Evolutionary conservation across 129 eudicot species (phyloP), one percentile per base, ranked within the genome.

Genomic region (Scalesia atractyloides): DNA sequence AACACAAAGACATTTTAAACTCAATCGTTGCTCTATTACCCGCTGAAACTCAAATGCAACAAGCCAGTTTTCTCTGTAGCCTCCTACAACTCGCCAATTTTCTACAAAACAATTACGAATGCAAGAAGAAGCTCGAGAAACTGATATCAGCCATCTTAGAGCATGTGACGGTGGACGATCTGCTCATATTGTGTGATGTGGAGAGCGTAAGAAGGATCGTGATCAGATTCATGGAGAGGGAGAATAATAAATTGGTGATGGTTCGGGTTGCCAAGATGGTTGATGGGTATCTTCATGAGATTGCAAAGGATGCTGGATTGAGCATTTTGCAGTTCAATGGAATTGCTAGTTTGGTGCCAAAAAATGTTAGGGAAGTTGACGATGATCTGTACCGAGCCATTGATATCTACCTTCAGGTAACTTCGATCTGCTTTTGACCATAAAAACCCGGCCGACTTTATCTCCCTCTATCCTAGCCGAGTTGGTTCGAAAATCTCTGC

Each of bases 361-460:
- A 90, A 77, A 79, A 49, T 17, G 93, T 97, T 1, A 76, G 98
- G 44, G 86, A 85, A 74, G 83, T 78, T 52, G 96, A 94, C 54
- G 98, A 94, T 85, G 93, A 88, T 86, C 90, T 94, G 3, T 90
- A 94, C 59, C 78, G 97, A n/a, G 98, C 98, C n/a, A 83, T 90
- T 22, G 98, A 94, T 71, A 84, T 94, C 79, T 94, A 84, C 76
- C 84, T 94, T 19, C 90, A 94, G 96, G 97, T 90, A 62, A 47
- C 24, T 66, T 65, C 39, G 0, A 39, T 30, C 14, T 33, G n/a
- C n/a, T n/a, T n/a, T n/a, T n/a, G n/a, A n/a, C n/a, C n/a, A n/a
- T n/a, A n/a, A n/a, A n/a, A n/a, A n/a, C n/a, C n/a, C n/a, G n/a
- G n/a, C n/a, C n/a, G n/a, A n/a, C n/a, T n/a, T n/a, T n/a, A n/a